Percentiles rank a stretch among this genome's conserved stretches.
Evolutionary conservation across 495 filamentous ascomycete genomes (phyloP).

Genomic region (Durotheca rogersii): DNA sequence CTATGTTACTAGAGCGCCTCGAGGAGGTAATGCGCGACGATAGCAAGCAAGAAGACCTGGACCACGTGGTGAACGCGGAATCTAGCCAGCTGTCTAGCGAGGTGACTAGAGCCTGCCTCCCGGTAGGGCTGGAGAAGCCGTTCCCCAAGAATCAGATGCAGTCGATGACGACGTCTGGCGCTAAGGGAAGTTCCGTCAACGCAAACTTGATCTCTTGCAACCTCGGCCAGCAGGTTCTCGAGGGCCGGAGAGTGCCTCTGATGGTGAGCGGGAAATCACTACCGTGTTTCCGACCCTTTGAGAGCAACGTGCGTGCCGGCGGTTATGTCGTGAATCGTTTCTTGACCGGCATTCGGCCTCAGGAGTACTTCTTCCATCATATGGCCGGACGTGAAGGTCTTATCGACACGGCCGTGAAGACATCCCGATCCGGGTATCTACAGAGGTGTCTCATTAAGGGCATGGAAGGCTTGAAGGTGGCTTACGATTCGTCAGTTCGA

Average conservation of each 20-base stretch:
- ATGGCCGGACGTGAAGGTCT: slow-evolving; percentile 99
- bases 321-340: slow-evolving; percentile 95
- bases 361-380: slow-evolving; percentile 99
- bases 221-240: slow-evolving; percentile 93
- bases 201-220: slow-evolving; percentile 98
- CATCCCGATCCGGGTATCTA: slow-evolving; percentile 91
- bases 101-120: slow-evolving; percentile 77
- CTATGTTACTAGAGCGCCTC: slow-evolving; percentile 70
- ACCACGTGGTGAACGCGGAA: slow-evolving; percentile 76
- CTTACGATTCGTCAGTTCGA: slow-evolving; percentile 91
- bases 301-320: slow-evolving; percentile 84
- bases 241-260: slow-evolving; percentile 89
- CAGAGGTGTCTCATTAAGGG: slow-evolving; percentile 98
- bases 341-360: slow-evolving; percentile 95
- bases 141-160: slow-evolving; percentile 99
- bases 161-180: slow-evolving; percentile 94
- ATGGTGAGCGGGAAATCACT: slow-evolving; percentile 98
- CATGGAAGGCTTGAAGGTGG: slow-evolving; percentile 90
- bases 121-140: slow-evolving; percentile 77
- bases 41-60: slow-evolving; percentile 81
- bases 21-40: slow-evolving; percentile 91
- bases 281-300: slow-evolving; percentile 90
- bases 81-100: slow-evolving; percentile 72
- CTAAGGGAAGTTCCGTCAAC: slow-evolving; percentile 91
- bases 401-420: slow-evolving; percentile 99